Evolutionary conservation across 352 stramenopile species (phyloP), one percentile per base, ranked within the genome.

Genomic region (Peronosclerospora sorghi): DNA sequence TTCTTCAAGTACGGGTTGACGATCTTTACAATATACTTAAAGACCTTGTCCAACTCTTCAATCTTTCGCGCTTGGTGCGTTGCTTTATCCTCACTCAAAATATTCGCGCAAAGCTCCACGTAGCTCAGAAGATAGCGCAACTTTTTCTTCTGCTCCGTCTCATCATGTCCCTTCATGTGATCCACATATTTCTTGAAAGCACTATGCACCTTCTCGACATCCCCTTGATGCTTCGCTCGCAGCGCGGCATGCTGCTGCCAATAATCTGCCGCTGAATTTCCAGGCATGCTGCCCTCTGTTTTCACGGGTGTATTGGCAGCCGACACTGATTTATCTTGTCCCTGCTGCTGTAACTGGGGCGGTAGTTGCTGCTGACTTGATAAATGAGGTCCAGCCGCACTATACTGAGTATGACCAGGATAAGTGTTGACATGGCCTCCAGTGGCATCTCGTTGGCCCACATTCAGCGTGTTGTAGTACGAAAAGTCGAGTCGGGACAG

Each of bases 1-100:
- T 91, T 91, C 62, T 91, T 91, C 52, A 91, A 35, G 35, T 88
- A 91, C 45, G 78, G 78, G 43, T 86, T 86, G 18, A 91, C 78
- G 21, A 91, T 91, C 54, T 87, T 87, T 13, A 91, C 72, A 43
- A 91, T 87, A 62, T 91, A 91, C 63, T 91, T 91, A 58, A 86
- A 88, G 18, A 91, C 78, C 56, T 87, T 91, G 52, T 88, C 78
- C 15, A 91, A 60, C 47, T 91, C 78, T 28, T 88, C 75, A 7
- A 91, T 59, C 45, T 83, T 83, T 8, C 78, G 69, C 10, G 78
- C 67, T 36, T 67, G 69, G 32, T 85, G 62, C 8, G 75, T 85
- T 14, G 68, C 45, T 48, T 82, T 78, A 45, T 91, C 71, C 41
- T 91, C 78, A 18, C 61, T 76, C 53, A 91, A 47, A 29, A 91